Conservation (phyloP, 1,284 basidiomycete genomes). For the Somion occarium region DNA sequence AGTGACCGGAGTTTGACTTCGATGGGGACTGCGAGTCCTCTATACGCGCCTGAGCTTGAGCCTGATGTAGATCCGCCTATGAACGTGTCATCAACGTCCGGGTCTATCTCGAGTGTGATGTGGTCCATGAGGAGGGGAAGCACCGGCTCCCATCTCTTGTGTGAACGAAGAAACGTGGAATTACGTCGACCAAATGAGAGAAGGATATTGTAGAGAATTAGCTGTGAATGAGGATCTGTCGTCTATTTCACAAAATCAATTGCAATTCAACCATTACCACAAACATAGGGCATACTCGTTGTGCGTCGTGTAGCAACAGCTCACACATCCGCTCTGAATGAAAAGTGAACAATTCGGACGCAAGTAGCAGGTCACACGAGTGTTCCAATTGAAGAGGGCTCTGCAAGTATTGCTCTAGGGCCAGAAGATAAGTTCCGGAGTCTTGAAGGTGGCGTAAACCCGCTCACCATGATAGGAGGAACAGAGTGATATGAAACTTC, state of each 20-base stretch:
- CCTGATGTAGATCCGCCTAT: slow-evolving; percentile 30
- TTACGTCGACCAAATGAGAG: slow-evolving; percentile 72
- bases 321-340: slow-evolving; percentile 89
- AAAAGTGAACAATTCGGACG: slow-evolving; percentile 81
- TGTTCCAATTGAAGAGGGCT: slow-evolving; percentile 77
- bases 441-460: not conserved
- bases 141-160: slow-evolving; percentile 80
- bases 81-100: slow-evolving; percentile 58
- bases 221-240: slow-evolving; percentile 84
- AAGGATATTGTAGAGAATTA: slow-evolving; percentile 78
- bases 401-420: slow-evolving; percentile 74
- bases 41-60: slow-evolving; percentile 28
- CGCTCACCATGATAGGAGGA: slow-evolving; percentile 78
- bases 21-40: slow-evolving; percentile 56
- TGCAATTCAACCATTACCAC: slow-evolving; percentile 1
- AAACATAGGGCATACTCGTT: slow-evolving; percentile 45
- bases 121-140: slow-evolving; percentile 81
- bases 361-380: slow-evolving; percentile 69
- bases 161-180: slow-evolving; percentile 66
- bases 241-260: slow-evolving; percentile 39
- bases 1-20: slow-evolving; percentile 76
- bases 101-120: slow-evolving; percentile 64
- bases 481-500: slow-evolving; percentile 74
- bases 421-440: not conserved
- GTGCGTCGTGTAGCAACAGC: slow-evolving; percentile 64